phyloP scores from a whole-genome alignment of 2,329 filamentous ascomycete species.

The Dothideomycetes sp. region DNA sequence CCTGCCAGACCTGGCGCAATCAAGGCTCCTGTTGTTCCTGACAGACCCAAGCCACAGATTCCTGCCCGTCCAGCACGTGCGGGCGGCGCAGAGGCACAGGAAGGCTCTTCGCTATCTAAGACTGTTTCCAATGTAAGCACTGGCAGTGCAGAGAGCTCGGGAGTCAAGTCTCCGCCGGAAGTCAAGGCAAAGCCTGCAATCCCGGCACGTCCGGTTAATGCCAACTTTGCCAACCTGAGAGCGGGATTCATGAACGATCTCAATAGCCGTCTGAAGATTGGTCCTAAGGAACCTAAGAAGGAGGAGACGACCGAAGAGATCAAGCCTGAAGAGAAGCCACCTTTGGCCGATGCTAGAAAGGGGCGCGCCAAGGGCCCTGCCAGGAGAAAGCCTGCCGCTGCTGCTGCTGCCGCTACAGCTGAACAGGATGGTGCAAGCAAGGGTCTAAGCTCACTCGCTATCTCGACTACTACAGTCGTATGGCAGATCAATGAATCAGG shows the following conservation, averaged over 20 bases:
- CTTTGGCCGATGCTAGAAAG: conserved; percentile 83
- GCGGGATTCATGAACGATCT: conserved; percentile 88
- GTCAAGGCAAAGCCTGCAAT: conserved; percentile 73
- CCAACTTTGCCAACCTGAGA: conserved; percentile 85
- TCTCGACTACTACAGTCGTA: conserved; percentile 25
- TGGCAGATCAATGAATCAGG: conserved; percentile 34
- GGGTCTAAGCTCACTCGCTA: conserved; percentile 38
- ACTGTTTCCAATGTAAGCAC: conserved; percentile 29
- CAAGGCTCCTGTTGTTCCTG: conserved; percentile 43
- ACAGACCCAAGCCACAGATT: conserved; percentile 53
- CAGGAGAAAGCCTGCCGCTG: conserved; percentile 54
- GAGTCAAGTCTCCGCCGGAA: conserved; percentile 24
- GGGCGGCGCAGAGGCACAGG: conserved; percentile 19
- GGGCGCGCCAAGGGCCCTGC: conserved; percentile 80
- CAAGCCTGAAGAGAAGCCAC: conserved; percentile 58
- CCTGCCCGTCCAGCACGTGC: conserved; percentile 49
- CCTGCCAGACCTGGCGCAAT: conserved; percentile 15
- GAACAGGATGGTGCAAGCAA: conserved; percentile 36
- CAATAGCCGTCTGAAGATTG: conserved; percentile 77
- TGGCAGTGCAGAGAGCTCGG: conserved; percentile 21
- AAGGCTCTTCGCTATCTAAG: conserved; percentile 23
- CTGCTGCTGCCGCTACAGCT: conserved; percentile 38
- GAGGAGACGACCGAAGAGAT: conserved; percentile 49
- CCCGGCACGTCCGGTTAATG: conserved; percentile 63
- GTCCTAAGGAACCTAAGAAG: conserved; percentile 61